Conservation (phyloP, 2,329 filamentous ascomycete species). For the Neofusicoccum kwambonambiense region DNA sequence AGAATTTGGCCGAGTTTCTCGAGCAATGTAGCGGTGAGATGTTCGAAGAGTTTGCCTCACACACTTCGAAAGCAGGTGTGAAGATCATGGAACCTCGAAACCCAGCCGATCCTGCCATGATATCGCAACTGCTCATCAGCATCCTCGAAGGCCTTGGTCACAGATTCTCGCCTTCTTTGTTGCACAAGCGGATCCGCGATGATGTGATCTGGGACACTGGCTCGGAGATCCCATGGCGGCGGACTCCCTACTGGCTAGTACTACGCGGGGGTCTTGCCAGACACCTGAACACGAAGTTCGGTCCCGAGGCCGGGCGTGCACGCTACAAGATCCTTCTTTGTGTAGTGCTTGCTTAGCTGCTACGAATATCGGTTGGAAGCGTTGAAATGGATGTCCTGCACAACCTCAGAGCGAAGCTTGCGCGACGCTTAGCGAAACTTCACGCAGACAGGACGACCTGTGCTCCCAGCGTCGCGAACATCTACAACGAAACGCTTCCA, state of each 20-base stretch:
- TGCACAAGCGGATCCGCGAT: constrained; percentile 62
- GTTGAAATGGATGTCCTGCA: constrained; percentile 39
- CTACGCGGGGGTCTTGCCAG: constrained; percentile 59
- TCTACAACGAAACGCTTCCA: constrained; percentile 32
- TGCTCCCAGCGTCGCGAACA: background rate
- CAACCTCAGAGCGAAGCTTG: constrained; percentile 54
- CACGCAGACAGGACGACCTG: constrained; percentile 40
- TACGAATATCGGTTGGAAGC: constrained; percentile 39
- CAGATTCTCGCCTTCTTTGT: constrained; percentile 31
- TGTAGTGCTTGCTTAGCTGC: constrained; percentile 46
- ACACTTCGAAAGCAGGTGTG: constrained; percentile 52
- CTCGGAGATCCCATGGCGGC: constrained; percentile 58
- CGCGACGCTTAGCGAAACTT: constrained; percentile 59
- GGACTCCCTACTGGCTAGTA: constrained; percentile 62
- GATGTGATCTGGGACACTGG: constrained; percentile 55
- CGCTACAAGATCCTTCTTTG: constrained; percentile 60
- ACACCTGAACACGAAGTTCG: constrained; percentile 45
- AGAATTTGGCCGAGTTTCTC: constrained; percentile 52
- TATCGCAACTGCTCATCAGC: constrained; percentile 61
- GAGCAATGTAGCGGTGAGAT: constrained; percentile 56
- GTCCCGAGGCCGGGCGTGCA: constrained; percentile 43
- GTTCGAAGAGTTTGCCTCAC: constrained; percentile 54
- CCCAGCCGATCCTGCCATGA: constrained; percentile 55
- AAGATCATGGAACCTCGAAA: constrained; percentile 57
- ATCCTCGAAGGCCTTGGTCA: constrained; percentile 57